Percentiles rank a stretch among this genome's conserved stretches.
These are phyloP conservation scores for Erysiphe pulchra DNA, from an alignment of 2,329 filamentous ascomycete species.

Conservation along the genomic window DNA sequence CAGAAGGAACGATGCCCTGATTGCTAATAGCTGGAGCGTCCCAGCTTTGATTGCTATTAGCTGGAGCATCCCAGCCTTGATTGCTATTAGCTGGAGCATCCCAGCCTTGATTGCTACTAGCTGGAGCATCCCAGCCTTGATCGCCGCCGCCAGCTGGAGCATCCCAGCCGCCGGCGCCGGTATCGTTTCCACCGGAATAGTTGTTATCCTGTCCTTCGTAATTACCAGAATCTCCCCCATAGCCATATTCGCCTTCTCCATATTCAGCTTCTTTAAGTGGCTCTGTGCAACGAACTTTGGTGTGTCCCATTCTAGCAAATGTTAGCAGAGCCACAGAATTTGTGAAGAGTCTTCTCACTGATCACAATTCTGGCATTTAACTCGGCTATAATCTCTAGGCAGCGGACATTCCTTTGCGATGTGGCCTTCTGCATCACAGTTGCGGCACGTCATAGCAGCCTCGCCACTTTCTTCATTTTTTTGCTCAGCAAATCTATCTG, in stretches of 20 bases:
- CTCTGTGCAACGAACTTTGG: conserved; percentile 16
- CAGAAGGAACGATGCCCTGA: no score
- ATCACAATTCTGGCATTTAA: conserved; percentile 31
- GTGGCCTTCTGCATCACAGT: conserved; percentile 40
- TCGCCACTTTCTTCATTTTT: conserved; percentile 27
- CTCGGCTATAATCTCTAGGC: conserved; percentile 19
- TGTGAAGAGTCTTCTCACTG: conserved; percentile 7
- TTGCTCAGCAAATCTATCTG: conserved; percentile 39
- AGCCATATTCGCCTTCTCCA: not conserved
- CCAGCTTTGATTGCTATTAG: no score
- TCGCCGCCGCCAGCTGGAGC: not conserved
- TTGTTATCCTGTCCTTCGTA: not conserved
- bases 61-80: no score
- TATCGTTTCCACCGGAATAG: not conserved
- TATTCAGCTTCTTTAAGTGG: conserved; percentile 5
- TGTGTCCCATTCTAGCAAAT: conserved; percentile 13
- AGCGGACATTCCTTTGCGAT: conserved; percentile 24
- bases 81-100: not conserved
- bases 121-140: not conserved
- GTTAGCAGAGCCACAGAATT: not conserved
- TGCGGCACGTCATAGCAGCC: conserved; percentile 22
- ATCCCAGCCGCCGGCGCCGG: not conserved
- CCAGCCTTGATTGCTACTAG: no score
- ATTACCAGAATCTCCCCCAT: not conserved
- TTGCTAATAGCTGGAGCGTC: no score